These are phyloP conservation scores for Amphibolis antarctica DNA, from an alignment of 106 monocot genomes.

Conservation along the genomic window DNA sequence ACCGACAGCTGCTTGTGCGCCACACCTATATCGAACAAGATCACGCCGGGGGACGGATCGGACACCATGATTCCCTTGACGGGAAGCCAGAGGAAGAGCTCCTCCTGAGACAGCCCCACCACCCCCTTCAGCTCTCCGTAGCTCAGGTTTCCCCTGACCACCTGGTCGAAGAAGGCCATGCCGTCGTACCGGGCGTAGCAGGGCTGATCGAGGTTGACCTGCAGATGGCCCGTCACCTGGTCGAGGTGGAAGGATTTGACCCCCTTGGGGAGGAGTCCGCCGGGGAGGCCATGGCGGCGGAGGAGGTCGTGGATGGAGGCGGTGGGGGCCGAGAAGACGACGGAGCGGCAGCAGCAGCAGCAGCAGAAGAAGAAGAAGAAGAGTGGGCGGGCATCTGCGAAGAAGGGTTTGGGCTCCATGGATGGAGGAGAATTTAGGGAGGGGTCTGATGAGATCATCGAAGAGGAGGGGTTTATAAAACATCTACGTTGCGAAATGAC, in stretches of 20 bases:
- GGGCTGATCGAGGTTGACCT: constrained; percentile 37
- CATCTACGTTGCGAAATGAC: no score
- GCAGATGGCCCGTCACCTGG: constrained; percentile 32
- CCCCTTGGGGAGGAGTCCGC: constrained; percentile 48
- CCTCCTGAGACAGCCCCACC: constrained; percentile 68
- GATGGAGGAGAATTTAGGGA: no score
- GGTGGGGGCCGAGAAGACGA: background rate
- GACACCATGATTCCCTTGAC: constrained; percentile 49
- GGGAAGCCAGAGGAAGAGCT: constrained; percentile 88
- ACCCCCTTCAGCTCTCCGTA: constrained; percentile 56
- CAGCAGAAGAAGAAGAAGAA: no score
- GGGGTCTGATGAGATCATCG: no score
- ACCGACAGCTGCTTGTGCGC: constrained; percentile 61
- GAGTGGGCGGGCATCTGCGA: no score
- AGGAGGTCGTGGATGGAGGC: constrained; percentile 53
- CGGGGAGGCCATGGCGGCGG: constrained; percentile 48
- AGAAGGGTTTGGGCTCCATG: no score
- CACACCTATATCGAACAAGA: constrained; percentile 68
- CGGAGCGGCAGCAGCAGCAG: no score
- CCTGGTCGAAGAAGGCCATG: constrained; percentile 50
- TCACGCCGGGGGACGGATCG: constrained; percentile 41
- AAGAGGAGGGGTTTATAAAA: no score
- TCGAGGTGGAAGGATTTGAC: constrained; percentile 45
- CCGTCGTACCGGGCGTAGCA: constrained; percentile 61
- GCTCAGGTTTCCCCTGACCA: constrained; percentile 64